Evolutionary conservation across 495 filamentous ascomycete genomes (phyloP), one percentile per base, ranked within the genome.

Genomic region (Pyronema omphalodes): DNA sequence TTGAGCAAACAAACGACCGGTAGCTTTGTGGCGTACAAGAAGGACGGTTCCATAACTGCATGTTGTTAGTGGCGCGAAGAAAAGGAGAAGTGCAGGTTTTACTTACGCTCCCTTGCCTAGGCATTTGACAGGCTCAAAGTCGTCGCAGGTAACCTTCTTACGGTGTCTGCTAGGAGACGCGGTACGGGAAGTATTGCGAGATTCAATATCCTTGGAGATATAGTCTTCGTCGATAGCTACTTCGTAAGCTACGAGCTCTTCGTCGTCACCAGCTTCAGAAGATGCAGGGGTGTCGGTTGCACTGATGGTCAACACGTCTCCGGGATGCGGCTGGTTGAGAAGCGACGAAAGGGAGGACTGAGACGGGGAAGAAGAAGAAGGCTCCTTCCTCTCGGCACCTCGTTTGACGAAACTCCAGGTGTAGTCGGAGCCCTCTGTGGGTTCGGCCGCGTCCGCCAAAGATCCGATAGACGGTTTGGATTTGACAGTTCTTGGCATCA

Each of bases 111-210:
- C 91, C 64, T 96, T 98, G 29, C 91, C 91, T 37, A 98, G 79
- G 65, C 89, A 95, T n/a, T 84, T 81, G n/a, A 98, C 67, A 36
- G 83, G 78, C 57, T 89, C 80, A 64, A 98, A 98, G 66, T 98
- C 93, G 0, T 79, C 76, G 8, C 88, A 80, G 12, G 82, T 82
- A 84, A 96, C 94, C 69, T 96, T 95, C 49, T 82, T 79, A 1
- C 41, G 17, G 9, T 55, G 33, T 1, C 17, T 39, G 17, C 18
- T 18, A 9, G 48, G 44, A 9, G 37, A 43, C 4, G 61, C 58
- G 44, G 66, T 67, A 11, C 67, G 58, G 9, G 57, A 60, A 3
- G 58, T 54, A 9, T 60, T 56, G 6, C 67, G 64, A 7, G 55
- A 57, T 19, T 57, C 52, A n/a, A 78, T 76, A 57, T 81, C 84